Conservation (phyloP, 2,329 filamentous ascomycete genomes). For the Mollisia scopiformis region DNA sequence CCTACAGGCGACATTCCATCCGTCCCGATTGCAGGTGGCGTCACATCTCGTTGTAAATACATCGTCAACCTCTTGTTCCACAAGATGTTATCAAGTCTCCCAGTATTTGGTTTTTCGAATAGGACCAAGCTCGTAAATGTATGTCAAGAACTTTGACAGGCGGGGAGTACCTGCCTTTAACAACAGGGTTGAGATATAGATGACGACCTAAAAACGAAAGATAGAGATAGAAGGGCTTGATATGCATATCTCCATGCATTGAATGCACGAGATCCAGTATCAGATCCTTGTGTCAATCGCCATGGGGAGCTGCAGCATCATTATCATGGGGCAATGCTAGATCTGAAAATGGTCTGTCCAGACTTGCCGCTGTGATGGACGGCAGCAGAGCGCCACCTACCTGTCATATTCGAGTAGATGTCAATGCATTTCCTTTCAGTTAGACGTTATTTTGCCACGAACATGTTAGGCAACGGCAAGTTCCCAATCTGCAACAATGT, state of each 20-base stretch:
- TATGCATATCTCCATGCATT: slow-evolving; percentile 15
- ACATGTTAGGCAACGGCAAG: slow-evolving; percentile 1
- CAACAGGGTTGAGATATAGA: slow-evolving; percentile 16
- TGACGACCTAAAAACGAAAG: slow-evolving; percentile 13
- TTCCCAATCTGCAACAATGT: slow-evolving; percentile 8
- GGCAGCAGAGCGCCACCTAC: slow-evolving; percentile 9
- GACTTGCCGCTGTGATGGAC: background rate
- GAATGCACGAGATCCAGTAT: slow-evolving; percentile 19
- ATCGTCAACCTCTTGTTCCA: slow-evolving; percentile 7
- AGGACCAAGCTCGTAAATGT: background rate
- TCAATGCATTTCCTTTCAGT: background rate
- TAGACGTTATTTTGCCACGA: slow-evolving; percentile 7
- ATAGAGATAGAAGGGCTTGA: slow-evolving; percentile 1
- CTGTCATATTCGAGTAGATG: background rate
- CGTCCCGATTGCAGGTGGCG: background rate
- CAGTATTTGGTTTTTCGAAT: slow-evolving; percentile 8
- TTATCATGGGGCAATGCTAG: background rate
- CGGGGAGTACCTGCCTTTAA: slow-evolving; percentile 3
- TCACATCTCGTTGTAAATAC: slow-evolving; percentile 15
- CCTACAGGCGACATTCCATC: background rate
- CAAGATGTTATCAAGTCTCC: background rate
- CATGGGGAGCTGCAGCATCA: slow-evolving; percentile 12
- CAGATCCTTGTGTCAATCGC: slow-evolving; percentile 10
- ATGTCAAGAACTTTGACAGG: background rate
- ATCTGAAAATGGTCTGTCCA: background rate